These are phyloP conservation scores for Teratosphaeria nubilosa DNA, from an alignment of 2,329 filamentous ascomycete genomes.

Conservation along the genomic window DNA sequence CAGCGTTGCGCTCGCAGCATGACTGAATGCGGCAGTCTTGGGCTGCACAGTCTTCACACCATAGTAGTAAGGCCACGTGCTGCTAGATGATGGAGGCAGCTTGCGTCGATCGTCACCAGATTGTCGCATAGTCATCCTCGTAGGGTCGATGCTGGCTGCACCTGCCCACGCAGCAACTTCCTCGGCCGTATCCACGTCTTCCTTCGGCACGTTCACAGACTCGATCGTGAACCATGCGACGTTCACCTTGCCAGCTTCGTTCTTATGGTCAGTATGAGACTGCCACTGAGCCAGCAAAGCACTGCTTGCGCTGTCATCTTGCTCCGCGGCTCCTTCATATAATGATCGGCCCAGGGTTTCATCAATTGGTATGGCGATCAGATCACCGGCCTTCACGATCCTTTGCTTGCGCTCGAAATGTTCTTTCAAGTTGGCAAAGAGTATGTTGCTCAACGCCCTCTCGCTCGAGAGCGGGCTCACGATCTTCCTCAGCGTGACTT, in stretches of 20 bases:
- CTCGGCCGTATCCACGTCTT: slow-evolving; percentile 44
- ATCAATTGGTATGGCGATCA: slow-evolving; percentile 83
- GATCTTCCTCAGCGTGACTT: slow-evolving; percentile 81
- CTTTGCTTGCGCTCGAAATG: slow-evolving; percentile 78
- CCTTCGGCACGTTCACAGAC: slow-evolving; percentile 48
- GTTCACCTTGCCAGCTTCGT: slow-evolving; percentile 20
- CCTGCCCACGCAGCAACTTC: slow-evolving; percentile 71
- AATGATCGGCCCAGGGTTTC: slow-evolving; percentile 72
- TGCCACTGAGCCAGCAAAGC: slow-evolving; percentile 31
- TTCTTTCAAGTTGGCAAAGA: slow-evolving; percentile 76
- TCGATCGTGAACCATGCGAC: slow-evolving; percentile 92
- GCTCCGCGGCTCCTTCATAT: slow-evolving; percentile 58
- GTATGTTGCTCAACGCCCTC: slow-evolving; percentile 69
- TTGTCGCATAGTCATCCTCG: slow-evolving; percentile 80
- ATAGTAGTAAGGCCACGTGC: slow-evolving; percentile 83
- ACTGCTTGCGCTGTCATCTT: slow-evolving; percentile 51
- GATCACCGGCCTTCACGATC: slow-evolving; percentile 74
- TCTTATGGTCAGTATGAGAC: slow-evolving; percentile 16
- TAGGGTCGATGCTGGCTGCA: slow-evolving; percentile 74
- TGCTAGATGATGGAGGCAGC: slow-evolving; percentile 65
- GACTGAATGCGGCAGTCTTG: slow-evolving; percentile 30
- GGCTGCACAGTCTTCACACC: slow-evolving; percentile 53
- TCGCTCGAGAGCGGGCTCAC: slow-evolving; percentile 84
- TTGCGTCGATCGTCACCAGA: slow-evolving; percentile 78
- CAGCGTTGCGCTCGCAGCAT: slow-evolving; percentile 11